Evolutionary conservation across 1,284 basidiomycete genomes (phyloP), one percentile per base, ranked within the genome.

Genomic region (Sanguinoderma infundibulare): DNA sequence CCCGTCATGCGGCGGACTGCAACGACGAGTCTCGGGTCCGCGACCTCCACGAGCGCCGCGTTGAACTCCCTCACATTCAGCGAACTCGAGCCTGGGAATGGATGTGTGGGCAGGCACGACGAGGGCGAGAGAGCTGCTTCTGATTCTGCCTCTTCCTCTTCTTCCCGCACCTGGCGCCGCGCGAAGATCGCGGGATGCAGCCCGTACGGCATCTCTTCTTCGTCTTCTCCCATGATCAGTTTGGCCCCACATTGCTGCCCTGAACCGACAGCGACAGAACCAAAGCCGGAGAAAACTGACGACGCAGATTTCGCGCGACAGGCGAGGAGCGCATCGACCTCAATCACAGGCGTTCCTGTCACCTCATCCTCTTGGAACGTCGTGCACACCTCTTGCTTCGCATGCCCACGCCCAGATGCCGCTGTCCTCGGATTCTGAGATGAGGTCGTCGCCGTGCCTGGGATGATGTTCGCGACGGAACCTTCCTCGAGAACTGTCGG

Each of bases 1-100:
- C 53, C 60, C 1, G 64, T 63, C 26, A 70, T 57, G 6, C 57
- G 56, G 38, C 60, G 64, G 40, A 73, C 68, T 17, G 70, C 66
- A 22, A 55, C 53, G 38, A 70, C 61, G 34, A 74, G 64, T 34
- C 36, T 22, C 22, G 72, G 70, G 46, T 74, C 67, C 14, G 70
- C 67, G 14, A 66, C 61, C 15, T 68, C 61, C 24, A 70, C 61
- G 32, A 73, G 61, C 35, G 66, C 68, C 24, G 55, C 24, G 24
- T 55, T 40, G 20, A 38, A 1, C 12, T 38, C 20, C 15, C 15
- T 42, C n/a, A 12, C 53, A 15, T 1, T 40, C 8, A 35, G 17
- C 6, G 40, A 26, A 20, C 26, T 26, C n/a, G 53, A 35, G 10
- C 22, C 39, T 24, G 53, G 53, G 52, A 30, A 52, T 52, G 38